Conservation (phyloP, 139 green algal genomes). For the Pedinophyceae sp. region DNA sequence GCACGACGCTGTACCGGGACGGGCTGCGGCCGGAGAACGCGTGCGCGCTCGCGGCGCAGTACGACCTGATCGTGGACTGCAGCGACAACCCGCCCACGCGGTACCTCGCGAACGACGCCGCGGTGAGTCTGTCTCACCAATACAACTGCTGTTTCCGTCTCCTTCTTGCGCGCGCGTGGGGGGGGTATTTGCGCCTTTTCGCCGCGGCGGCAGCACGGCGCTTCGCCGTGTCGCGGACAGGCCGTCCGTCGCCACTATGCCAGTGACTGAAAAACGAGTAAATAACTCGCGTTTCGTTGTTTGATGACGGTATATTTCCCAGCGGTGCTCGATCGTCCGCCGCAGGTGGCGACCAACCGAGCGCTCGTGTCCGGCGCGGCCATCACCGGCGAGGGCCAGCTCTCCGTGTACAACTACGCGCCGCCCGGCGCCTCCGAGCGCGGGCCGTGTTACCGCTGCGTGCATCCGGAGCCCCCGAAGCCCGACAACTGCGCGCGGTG, state of each 20-base stretch:
- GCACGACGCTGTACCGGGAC: constrained; percentile 20
- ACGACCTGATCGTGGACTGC: constrained; percentile 81
- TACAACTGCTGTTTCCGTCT: too few species aligned
- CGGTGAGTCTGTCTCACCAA: too few species aligned
- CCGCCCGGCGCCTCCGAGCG: background rate
- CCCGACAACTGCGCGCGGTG: constrained; percentile 66
- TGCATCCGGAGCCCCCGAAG: constrained; percentile 68
- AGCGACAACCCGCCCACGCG: constrained; percentile 83
- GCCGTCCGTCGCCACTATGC: too few species aligned
- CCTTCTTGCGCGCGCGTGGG: too few species aligned
- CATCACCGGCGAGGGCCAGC: constrained; percentile 78
- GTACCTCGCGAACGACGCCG: constrained; percentile 75
- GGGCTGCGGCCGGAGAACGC: constrained; percentile 53
- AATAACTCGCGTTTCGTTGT: too few species aligned
- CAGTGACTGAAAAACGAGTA: too few species aligned
- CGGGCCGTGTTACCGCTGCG: constrained; percentile 69
- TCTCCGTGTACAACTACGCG: constrained; percentile 75
- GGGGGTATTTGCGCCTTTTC: too few species aligned
- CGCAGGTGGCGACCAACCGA: constrained; percentile 28
- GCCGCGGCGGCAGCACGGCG: too few species aligned
- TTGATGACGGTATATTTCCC: too few species aligned
- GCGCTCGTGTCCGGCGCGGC: constrained; percentile 80
- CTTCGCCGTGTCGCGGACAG: too few species aligned
- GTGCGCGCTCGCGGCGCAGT: constrained; percentile 41
- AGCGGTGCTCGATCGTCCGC: too few species aligned